These are phyloP conservation scores for Canariomyces notabilis DNA, from an alignment of 2,329 filamentous ascomycete genomes.

Conservation along the genomic window DNA sequence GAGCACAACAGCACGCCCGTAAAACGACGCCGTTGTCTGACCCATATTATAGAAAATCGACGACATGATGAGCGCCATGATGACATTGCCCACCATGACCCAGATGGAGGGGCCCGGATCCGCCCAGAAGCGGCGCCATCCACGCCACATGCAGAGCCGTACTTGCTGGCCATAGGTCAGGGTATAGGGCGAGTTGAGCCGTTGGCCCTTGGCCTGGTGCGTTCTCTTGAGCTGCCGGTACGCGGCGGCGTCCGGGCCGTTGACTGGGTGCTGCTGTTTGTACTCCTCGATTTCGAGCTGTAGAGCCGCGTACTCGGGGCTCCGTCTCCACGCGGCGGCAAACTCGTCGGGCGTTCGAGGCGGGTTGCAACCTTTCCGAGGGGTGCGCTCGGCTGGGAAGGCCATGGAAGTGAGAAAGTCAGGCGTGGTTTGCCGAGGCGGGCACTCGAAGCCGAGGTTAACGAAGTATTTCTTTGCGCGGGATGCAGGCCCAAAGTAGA, in stretches of 20 bases:
- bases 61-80: conserved; percentile 60
- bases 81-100: conserved; percentile 52
- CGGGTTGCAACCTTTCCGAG: conserved; percentile 51
- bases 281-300: background rate
- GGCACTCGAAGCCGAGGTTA: conserved; percentile 54
- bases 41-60: conserved; percentile 61
- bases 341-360: conserved; percentile 54
- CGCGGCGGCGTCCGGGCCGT: no score
- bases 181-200: conserved; percentile 7
- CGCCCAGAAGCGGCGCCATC: conserved; percentile 24
- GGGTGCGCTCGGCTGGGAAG: conserved; percentile 55
- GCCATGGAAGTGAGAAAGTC: conserved; percentile 67
- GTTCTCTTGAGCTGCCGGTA: background rate
- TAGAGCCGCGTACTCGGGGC: background rate
- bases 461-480: conserved; percentile 55
- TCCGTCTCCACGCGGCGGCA: conserved; percentile 38
- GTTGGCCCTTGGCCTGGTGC: background rate
- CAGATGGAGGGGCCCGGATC: conserved; percentile 28
- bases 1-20: conserved; percentile 32
- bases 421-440: conserved; percentile 53
- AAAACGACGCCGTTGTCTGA: conserved; percentile 52
- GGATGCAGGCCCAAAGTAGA: conserved; percentile 64
- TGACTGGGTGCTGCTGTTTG: background rate
- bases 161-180: conserved; percentile 8
- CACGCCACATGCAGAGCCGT: background rate